Evolutionary conservation across 257 asterid genomes (phyloP), one percentile per base, ranked within the genome.

Genomic region (Nicotiana sylvestris): DNA sequence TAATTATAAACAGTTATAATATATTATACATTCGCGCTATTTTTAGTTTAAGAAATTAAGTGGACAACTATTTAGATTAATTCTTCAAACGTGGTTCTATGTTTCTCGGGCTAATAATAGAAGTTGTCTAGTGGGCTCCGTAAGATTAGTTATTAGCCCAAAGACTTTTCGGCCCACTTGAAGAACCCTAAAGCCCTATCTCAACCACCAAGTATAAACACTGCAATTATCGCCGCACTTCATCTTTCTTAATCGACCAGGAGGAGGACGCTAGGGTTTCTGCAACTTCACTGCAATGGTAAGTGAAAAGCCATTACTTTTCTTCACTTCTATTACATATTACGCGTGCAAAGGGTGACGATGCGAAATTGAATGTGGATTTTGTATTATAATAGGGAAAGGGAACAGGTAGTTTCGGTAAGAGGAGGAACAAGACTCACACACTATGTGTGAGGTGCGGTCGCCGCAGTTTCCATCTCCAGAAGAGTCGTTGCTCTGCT

Each of bases 341-440:
- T 53, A 17, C 58, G 27, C 61, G 4, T 51, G 7, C 29, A 17
- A 70, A 1, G 0, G 53, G 15, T 21, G 30, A 7, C 55, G 18
- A 29, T 51, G 18, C 37, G 21, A 49, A 21, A 53, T 4, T 27
- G 55, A 46, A 66, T 13, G 64, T 69, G 55, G 18, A 76, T 25
- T 76, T 79, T 79, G 49, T 64, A 35, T 58, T 69, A 37, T 81
- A 11, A 46, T 77, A 90, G 93, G 88, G 88, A 0, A 90, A 90
- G 86, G 93, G 93, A 90, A 90, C 93, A 17, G 93, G 91, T 16
- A 89, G 93, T n/a, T 90, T 90, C 67, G 93, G 93, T 13, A 90
- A 90, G 88, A 88, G 92, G 84, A 88, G 92, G 39, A 90, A 86
- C 87, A 90, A 90, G 86, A 90, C 92, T 5, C 91, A 90, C 91